These are phyloP conservation scores for Catharanthus roseus DNA, from an alignment of 257 asterid genomes.

Conservation along the genomic window DNA sequence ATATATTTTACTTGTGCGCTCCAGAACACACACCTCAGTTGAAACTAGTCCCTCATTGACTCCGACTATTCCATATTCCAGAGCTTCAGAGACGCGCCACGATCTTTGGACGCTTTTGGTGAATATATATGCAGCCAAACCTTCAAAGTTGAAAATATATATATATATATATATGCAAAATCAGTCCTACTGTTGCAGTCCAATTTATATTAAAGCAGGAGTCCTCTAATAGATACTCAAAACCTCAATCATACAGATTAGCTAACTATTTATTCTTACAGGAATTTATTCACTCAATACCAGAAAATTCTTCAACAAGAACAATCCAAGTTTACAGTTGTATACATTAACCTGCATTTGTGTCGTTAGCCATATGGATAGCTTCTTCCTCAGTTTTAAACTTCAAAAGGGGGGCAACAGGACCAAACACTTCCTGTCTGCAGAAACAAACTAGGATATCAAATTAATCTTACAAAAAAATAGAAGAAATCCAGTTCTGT, in stretches of 20 bases:
- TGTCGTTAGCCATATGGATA: slow-evolving; percentile 77
- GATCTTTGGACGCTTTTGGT: slow-evolving; percentile 67
- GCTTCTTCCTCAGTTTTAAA: slow-evolving; percentile 96
- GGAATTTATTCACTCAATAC: not conserved
- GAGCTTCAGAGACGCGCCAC: slow-evolving; percentile 96
- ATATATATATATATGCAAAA: not conserved
- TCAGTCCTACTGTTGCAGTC: not conserved
- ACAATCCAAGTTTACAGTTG: not conserved
- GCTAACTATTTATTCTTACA: not conserved
- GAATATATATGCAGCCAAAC: slow-evolving; percentile 90
- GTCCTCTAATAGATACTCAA: not conserved
- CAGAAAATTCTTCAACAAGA: not conserved
- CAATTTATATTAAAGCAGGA: not conserved
- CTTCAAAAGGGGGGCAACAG: slow-evolving; percentile 91
- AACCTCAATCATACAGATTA: not conserved
- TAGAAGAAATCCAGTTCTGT: not conserved
- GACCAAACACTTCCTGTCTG: slow-evolving; percentile 92
- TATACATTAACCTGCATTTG: slow-evolving; percentile 40
- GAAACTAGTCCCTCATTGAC: slow-evolving; percentile 94
- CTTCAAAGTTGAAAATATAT: slow-evolving; percentile 33
- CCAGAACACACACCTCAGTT: slow-evolving; percentile 58
- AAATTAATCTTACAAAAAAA: slow-evolving; percentile 8
- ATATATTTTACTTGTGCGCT: not conserved
- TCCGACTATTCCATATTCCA: slow-evolving; percentile 97
- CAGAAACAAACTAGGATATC: slow-evolving; percentile 7